A percentile compares a stretch with the other conserved stretches of the same genome.
Evolutionary conservation across 768 basidiomycete genomes (phyloP).

Genomic region (Boletus tylopilopsis): DNA sequence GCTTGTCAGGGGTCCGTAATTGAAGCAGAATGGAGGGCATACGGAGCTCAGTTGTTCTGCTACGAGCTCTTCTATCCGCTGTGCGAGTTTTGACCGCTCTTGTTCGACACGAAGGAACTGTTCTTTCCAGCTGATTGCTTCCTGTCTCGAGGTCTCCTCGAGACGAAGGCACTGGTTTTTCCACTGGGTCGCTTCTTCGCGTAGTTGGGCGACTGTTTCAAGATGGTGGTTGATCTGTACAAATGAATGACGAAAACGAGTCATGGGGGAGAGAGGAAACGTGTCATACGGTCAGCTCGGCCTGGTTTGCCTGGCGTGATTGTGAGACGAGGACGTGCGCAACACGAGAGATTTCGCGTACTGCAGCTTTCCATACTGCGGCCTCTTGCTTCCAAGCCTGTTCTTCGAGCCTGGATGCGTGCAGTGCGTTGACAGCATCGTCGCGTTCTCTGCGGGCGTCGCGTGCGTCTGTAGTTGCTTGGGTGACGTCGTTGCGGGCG

Average conservation of each 20-base stretch:
- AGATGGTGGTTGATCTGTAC: slow-evolving; percentile 55
- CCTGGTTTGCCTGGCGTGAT: slow-evolving; percentile 44
- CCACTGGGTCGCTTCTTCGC: slow-evolving; percentile 66
- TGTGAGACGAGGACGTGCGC: slow-evolving; percentile 10
- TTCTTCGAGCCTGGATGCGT: slow-evolving; percentile 41
- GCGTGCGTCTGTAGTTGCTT: slow-evolving; percentile 42
- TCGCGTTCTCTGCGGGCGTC: slow-evolving; percentile 51
- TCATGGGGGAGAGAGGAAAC: background rate
- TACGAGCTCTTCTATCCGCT: slow-evolving; percentile 56
- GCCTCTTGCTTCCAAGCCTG: slow-evolving; percentile 47
- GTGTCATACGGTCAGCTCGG: slow-evolving; percentile 49
- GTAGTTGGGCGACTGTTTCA: slow-evolving; percentile 58
- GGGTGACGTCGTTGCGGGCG: slow-evolving; percentile 49
- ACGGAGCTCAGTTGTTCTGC: slow-evolving; percentile 44
- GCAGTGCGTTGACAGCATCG: slow-evolving; percentile 43
- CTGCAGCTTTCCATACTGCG: slow-evolving; percentile 42
- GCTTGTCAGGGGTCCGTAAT: background rate
- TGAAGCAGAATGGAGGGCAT: slow-evolving; percentile 16
- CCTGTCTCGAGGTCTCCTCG: slow-evolving; percentile 43
- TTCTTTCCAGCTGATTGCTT: slow-evolving; percentile 73
- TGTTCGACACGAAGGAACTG: slow-evolving; percentile 73
- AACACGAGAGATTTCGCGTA: slow-evolving; percentile 33
- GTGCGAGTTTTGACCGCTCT: slow-evolving; percentile 56
- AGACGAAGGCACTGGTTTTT: slow-evolving; percentile 58
- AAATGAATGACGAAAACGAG: background rate